These are phyloP conservation scores for Arbutus unedo DNA, from an alignment of 148 eudicot genomes.

Conservation along the genomic window DNA sequence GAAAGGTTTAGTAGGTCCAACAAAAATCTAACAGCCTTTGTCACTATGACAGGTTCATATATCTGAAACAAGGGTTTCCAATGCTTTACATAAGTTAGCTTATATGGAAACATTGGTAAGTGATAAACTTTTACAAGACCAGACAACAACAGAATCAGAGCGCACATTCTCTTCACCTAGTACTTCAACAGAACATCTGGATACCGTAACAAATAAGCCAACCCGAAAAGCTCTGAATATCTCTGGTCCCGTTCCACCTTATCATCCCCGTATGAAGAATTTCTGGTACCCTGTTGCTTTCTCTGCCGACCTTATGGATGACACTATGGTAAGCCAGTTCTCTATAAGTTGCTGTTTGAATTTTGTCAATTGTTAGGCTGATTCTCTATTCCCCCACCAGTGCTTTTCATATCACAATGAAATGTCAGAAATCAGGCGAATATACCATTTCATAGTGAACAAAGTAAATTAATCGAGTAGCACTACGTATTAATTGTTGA, in stretches of 20 bases:
- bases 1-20: neutral
- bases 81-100: slow-evolving; percentile 90
- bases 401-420: neutral
- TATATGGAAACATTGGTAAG: slow-evolving; percentile 82
- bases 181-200: slow-evolving; percentile 44
- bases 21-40: neutral
- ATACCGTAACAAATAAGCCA: slow-evolving; percentile 35
- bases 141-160: slow-evolving; percentile 37
- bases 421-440: neutral
- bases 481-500: too few species aligned
- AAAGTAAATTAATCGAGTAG: neutral
- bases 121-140: slow-evolving; percentile 81
- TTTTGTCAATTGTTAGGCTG: neutral
- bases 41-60: slow-evolving; percentile 70
- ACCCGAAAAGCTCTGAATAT: slow-evolving; percentile 59
- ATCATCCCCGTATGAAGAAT: slow-evolving; percentile 65
- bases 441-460: neutral
- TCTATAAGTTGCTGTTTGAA: neutral
- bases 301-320: slow-evolving; percentile 74
- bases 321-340: slow-evolving; percentile 65
- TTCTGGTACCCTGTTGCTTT: slow-evolving; percentile 98
- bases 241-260: slow-evolving; percentile 84
- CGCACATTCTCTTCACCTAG: slow-evolving; percentile 42
- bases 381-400: neutral
- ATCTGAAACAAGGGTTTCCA: slow-evolving; percentile 83